Evolutionary conservation across 2,329 filamentous ascomycete genomes (phyloP).

Genomic region (Colletotrichum shisoi): DNA sequence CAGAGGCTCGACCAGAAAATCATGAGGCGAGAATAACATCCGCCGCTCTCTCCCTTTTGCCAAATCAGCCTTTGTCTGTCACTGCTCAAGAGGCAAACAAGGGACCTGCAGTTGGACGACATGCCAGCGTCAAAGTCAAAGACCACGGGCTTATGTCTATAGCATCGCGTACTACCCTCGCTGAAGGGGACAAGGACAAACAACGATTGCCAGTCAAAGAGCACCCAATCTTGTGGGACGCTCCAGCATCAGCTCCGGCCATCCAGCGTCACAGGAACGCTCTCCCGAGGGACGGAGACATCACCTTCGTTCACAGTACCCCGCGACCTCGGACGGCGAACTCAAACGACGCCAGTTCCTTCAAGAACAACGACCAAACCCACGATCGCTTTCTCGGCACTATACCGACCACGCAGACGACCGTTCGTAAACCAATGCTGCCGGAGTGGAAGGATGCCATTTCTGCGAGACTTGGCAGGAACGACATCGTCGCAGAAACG

Average conservation of each 20-base stretch:
- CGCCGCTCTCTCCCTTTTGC: not conserved
- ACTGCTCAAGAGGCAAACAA: not conserved
- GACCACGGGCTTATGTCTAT: too few species aligned
- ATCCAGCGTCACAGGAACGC: not conserved
- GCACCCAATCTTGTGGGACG: not conserved
- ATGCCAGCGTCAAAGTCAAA: not conserved
- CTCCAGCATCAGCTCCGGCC: constrained; percentile 5
- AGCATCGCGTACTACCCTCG: not conserved
- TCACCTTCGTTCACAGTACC: constrained; percentile 10
- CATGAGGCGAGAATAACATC: not conserved
- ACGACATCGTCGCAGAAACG: constrained; percentile 11
- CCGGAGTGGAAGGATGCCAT: not conserved
- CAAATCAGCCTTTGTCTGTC: not conserved
- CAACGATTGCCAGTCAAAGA: constrained; percentile 1
- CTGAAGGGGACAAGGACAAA: constrained; percentile 15
- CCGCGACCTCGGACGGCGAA: constrained; percentile 12
- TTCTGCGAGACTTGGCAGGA: not conserved
- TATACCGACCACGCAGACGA: not conserved
- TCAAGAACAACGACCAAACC: not conserved
- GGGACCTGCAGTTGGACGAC: not conserved
- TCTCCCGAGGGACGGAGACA: constrained; percentile 7
- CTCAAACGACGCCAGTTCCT: not conserved
- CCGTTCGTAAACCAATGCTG: not conserved
- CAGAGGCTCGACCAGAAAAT: not conserved
- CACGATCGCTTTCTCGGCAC: not conserved